phyloP scores from a whole-genome alignment of 495 filamentous ascomycete genomes.

The Ascobolus immersus region DNA sequence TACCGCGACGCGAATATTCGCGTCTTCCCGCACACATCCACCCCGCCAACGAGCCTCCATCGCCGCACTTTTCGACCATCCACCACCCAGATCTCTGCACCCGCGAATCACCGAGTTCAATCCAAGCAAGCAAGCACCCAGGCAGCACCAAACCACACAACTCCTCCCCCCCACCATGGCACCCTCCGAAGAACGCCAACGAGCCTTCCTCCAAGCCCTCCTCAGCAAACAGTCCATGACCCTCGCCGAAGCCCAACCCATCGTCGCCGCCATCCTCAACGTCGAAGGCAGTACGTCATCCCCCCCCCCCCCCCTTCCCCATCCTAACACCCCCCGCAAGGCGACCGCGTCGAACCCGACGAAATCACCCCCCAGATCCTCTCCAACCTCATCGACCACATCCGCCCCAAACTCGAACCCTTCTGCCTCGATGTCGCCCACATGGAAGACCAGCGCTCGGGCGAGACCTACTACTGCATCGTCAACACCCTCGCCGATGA shows the following conservation, averaged over 20 bases:
- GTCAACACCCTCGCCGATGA: conserved; percentile 75
- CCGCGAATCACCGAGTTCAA: too few species aligned
- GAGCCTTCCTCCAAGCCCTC: conserved; percentile 84
- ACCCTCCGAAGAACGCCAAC: conserved; percentile 19
- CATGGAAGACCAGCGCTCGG: conserved; percentile 31
- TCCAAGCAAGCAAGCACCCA: too few species aligned
- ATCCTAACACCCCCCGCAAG: too few species aligned
- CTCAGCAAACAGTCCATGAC: conserved; percentile 53
- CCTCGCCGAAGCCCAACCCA: conserved; percentile 38
- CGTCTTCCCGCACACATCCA: too few species aligned
- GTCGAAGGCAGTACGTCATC: conserved; percentile 19
- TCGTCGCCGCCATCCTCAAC: conserved; percentile 52
- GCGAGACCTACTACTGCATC: conserved; percentile 37
- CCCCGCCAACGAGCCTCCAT: too few species aligned
- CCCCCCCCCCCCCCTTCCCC: neutral
- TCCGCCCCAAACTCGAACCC: conserved; percentile 41
- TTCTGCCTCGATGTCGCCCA: conserved; percentile 49
- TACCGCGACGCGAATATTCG: too few species aligned
- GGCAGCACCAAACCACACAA: neutral
- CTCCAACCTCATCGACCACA: conserved; percentile 23
- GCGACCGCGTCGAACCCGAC: neutral
- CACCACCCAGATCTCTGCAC: too few species aligned
- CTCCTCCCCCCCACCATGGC: neutral
- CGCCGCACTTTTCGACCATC: too few species aligned
- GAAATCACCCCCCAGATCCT: conserved; percentile 9